phyloP scores from a whole-genome alignment of 495 filamentous ascomycete genomes.

The Penicillium nucicola region DNA sequence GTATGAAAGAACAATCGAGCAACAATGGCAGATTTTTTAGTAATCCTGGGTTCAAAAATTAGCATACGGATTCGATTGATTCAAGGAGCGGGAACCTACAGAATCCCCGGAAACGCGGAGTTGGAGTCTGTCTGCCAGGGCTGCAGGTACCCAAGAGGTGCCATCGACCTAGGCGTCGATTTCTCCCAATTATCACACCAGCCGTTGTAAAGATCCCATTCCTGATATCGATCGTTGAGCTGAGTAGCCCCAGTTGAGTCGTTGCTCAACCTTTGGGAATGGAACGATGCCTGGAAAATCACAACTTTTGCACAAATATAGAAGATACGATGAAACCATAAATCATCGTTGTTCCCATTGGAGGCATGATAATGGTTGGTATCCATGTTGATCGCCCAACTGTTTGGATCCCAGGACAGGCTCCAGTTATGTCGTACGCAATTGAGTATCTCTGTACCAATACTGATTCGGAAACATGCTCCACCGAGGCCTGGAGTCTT shows the following conservation, averaged over 20 bases:
- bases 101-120: constrained; percentile 84
- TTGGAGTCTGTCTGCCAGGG: constrained; percentile 63
- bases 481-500: constrained; percentile 74
- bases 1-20: constrained; percentile 92
- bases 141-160: constrained; percentile 73
- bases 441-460: constrained; percentile 83
- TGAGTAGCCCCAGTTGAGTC: constrained; percentile 48
- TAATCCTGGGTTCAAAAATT: constrained; percentile 54
- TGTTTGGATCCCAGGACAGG: constrained; percentile 86
- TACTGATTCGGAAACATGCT: constrained; percentile 94
- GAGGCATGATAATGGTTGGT: constrained; percentile 48
- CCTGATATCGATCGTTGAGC: constrained; percentile 60
- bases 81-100: constrained; percentile 48
- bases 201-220: constrained; percentile 73
- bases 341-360: constrained; percentile 60
- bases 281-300: constrained; percentile 71
- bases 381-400: constrained; percentile 87
- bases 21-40: constrained; percentile 76
- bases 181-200: constrained; percentile 81
- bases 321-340: constrained; percentile 89
- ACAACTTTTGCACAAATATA: constrained; percentile 87
- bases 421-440: constrained; percentile 87
- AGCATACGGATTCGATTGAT: background rate
- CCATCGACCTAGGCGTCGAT: constrained; percentile 78
- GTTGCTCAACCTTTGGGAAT: constrained; percentile 55